Conservation (phyloP, 2,329 filamentous ascomycete genomes). For the Verticillium klebahnii region DNA sequence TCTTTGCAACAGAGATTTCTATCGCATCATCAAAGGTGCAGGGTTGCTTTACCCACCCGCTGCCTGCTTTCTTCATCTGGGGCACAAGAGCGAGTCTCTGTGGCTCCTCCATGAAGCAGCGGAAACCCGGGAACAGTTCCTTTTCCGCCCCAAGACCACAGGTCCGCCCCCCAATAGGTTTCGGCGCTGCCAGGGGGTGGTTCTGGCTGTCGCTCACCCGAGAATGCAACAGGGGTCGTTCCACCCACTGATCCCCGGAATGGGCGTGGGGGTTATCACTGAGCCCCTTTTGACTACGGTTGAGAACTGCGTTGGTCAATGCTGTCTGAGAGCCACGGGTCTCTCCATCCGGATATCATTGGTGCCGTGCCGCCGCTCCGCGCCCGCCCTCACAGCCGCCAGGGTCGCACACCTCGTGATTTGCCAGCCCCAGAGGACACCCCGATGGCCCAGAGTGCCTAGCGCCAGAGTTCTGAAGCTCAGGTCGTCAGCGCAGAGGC, state of each 20-base stretch:
- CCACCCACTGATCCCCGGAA: neutral
- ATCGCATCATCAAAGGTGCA: neutral
- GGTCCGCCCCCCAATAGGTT: neutral
- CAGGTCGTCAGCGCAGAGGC: neutral
- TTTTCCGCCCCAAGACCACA: neutral
- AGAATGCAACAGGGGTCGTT: neutral
- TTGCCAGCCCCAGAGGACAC: neutral
- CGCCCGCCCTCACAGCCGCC: neutral
- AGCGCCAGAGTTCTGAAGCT: neutral
- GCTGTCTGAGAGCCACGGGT: neutral
- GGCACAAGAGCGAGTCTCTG: neutral
- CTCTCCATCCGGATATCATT: neutral
- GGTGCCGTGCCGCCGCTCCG: neutral
- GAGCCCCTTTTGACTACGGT: neutral
- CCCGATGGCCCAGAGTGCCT: neutral
- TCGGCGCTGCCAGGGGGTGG: neutral
- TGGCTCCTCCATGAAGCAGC: neutral
- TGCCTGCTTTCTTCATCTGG: neutral
- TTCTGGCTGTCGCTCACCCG: slow-evolving; percentile 3
- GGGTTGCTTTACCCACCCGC: neutral
- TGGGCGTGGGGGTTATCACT: slow-evolving; percentile 1
- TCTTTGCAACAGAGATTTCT: neutral
- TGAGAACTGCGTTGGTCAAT: neutral
- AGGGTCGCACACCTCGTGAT: neutral
- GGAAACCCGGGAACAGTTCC: slow-evolving; percentile 11